Conservation (phyloP, 306 rosid species). For the Malus sylvestris region DNA sequence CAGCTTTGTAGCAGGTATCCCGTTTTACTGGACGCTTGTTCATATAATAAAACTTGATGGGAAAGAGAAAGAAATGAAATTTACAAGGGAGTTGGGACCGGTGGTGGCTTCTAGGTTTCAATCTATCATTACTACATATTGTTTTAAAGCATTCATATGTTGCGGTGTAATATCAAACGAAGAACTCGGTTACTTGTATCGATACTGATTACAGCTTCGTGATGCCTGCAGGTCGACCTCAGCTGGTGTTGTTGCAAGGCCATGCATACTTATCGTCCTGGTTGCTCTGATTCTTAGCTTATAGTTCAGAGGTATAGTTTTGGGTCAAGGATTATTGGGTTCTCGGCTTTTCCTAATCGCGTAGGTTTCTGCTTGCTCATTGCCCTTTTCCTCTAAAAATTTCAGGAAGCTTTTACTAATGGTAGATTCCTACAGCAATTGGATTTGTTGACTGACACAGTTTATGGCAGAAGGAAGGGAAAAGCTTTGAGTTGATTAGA, state of each 20-base stretch:
- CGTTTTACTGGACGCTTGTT: too few species aligned
- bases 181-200: not conserved
- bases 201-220: not conserved
- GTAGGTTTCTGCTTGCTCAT: not conserved
- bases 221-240: constrained; percentile 64
- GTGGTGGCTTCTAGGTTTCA: not conserved
- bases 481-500: not conserved
- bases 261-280: constrained; percentile 26
- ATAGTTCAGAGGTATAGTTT: constrained; percentile 38
- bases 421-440: not conserved
- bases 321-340: constrained; percentile 1
- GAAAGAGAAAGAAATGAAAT: not conserved
- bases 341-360: not conserved
- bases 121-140: not conserved
- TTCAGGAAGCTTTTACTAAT: not conserved
- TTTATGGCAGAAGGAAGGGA: not conserved
- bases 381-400: too few species aligned
- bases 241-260: constrained; percentile 33
- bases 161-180: not conserved
- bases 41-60: too few species aligned
- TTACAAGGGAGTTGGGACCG: not conserved
- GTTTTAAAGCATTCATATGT: not conserved
- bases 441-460: not conserved
- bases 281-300: constrained; percentile 35
- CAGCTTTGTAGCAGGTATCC: too few species aligned